Conservation (phyloP, 768 basidiomycete genomes). For the Lentinula boryana region DNA sequence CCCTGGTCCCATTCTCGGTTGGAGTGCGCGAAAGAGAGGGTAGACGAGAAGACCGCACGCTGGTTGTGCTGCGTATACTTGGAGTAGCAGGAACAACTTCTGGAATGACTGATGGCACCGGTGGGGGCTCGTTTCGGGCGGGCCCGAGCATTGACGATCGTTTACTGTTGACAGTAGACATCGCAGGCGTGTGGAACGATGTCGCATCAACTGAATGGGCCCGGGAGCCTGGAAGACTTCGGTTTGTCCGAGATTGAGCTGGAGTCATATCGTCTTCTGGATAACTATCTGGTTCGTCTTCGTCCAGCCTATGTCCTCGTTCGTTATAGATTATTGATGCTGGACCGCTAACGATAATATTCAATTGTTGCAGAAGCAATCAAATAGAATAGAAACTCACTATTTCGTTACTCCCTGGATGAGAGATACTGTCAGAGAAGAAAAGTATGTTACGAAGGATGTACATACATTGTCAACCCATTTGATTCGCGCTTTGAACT, state of each 20-base stretch:
- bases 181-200: conserved; percentile 20
- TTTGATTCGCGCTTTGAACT: conserved; percentile 78
- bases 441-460: not conserved
- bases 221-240: conserved; percentile 45
- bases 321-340: conserved; percentile 81
- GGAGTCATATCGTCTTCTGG: conserved; percentile 58
- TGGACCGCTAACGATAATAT: conserved; percentile 48
- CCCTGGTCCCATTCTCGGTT: not conserved
- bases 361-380: not conserved
- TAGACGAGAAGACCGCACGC: not conserved
- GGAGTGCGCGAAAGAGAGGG: not conserved
- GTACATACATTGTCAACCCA: conserved; percentile 71
- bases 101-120: not conserved
- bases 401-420: conserved; percentile 63
- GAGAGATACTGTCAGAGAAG: not conserved
- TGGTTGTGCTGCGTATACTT: not conserved
- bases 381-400: conserved; percentile 33
- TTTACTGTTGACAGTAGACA: conserved; percentile 20
- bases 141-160: conserved; percentile 16
- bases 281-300: conserved; percentile 52
- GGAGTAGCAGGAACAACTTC: not conserved
- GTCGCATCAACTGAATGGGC: conserved; percentile 43
- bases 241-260: conserved; percentile 32
- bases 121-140: conserved; percentile 9
- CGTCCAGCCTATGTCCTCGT: conserved; percentile 65